Evolutionary conservation across 78 protist genomes (phyloP).

Genomic region (Dictyostelium discoideum): dicty_2.7 NC_007089.4:5474001-5474500

Average conservation of each 20-base stretch:
- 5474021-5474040: not conserved
- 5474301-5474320: not conserved
- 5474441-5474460: not conserved
- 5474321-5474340: not conserved
- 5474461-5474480: not conserved
- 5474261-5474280: not conserved
- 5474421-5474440: not conserved
- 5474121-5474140: not conserved
- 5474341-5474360: constrained; percentile 1
- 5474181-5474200: not conserved
- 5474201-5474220: not conserved
- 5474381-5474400: not conserved
- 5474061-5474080: not conserved
- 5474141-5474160: not conserved
- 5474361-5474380: not conserved
- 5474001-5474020: not conserved
- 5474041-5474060: too few species aligned
- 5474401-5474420: not conserved
- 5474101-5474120: not conserved
- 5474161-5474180: not conserved
- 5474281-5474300: not conserved
- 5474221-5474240: not conserved
- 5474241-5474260: not conserved
- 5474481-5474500: not conserved
- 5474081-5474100: not conserved